These are phyloP conservation scores for Leersia perrieri DNA, from an alignment of 176 grass and related monocot genomes.

Conservation along the genomic window DNA sequence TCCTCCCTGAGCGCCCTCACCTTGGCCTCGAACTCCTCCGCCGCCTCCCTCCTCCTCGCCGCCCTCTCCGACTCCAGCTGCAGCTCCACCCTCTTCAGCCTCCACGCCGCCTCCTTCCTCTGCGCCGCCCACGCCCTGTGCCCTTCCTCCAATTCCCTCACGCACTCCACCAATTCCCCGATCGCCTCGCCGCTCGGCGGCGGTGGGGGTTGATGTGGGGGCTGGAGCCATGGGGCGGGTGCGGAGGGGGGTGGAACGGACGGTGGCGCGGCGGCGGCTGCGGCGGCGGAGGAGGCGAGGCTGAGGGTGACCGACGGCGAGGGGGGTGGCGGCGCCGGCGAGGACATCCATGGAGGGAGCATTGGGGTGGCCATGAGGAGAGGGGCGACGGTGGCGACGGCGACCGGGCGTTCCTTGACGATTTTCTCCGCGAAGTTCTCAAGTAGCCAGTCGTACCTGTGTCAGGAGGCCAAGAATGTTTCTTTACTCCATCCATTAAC, in stretches of 20 bases:
- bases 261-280: too few relatives aligned
- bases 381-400: background rate
- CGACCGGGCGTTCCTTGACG: conserved; percentile 55
- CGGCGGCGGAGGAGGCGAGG: too few relatives aligned
- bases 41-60: conserved; percentile 64
- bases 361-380: background rate
- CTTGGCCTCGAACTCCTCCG: conserved; percentile 80
- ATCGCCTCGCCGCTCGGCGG: conserved; percentile 37
- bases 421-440: conserved; percentile 97
- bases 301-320: conserved; percentile 62
- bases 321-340: background rate
- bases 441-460: conserved; percentile 90
- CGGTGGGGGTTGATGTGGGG: too few relatives aligned
- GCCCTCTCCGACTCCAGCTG: conserved; percentile 83
- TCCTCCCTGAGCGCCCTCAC: conserved; percentile 63
- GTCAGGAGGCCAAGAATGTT: too few relatives aligned
- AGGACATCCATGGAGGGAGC: background rate
- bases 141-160: conserved; percentile 79
- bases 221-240: too few relatives aligned
- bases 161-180: conserved; percentile 67
- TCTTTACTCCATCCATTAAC: too few relatives aligned
- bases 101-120: conserved; percentile 81
- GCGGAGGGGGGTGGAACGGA: too few relatives aligned
- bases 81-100: conserved; percentile 84
- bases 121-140: conserved; percentile 81